Conservation (phyloP, 306 rosid genomes). For the Begonia peltatifolia region DNA sequence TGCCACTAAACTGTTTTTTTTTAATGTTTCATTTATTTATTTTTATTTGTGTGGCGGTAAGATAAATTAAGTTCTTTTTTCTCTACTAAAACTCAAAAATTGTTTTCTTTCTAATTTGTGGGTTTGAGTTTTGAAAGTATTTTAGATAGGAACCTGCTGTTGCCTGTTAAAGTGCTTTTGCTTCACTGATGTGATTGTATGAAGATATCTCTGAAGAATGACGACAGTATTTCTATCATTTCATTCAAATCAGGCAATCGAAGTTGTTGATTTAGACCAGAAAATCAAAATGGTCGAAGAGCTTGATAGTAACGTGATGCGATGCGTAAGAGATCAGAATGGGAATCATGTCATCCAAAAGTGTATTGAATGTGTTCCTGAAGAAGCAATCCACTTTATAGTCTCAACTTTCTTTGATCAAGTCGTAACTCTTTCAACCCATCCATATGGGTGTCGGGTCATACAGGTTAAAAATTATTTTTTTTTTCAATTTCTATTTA, state of each 20-base stretch:
- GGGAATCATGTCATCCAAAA: constrained; percentile 92
- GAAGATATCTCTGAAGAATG: no score
- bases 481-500: not conserved
- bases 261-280: constrained; percentile 85
- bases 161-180: no score
- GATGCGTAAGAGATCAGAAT: constrained; percentile 93
- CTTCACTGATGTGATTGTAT: no score
- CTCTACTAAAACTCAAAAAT: no score
- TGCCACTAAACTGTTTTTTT: no score
- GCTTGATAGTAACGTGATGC: constrained; percentile 75
- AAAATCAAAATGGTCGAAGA: constrained; percentile 77
- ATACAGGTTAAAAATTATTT: constrained; percentile 35
- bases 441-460: constrained; percentile 6
- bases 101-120: no score
- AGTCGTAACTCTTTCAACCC: constrained; percentile 1
- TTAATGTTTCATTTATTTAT: no score
- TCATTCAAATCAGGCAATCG: constrained; percentile 48
- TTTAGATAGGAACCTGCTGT: no score
- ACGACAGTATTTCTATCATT: not conserved
- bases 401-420: constrained; percentile 3
- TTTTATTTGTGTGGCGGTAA: no score
- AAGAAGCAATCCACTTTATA: constrained; percentile 52
- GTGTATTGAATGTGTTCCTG: constrained; percentile 87
- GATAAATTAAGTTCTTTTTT: no score
- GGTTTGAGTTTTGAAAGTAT: no score